Evolutionary conservation across 768 basidiomycete species (phyloP).

Genomic region (Trametes cinnabarina): DNA sequence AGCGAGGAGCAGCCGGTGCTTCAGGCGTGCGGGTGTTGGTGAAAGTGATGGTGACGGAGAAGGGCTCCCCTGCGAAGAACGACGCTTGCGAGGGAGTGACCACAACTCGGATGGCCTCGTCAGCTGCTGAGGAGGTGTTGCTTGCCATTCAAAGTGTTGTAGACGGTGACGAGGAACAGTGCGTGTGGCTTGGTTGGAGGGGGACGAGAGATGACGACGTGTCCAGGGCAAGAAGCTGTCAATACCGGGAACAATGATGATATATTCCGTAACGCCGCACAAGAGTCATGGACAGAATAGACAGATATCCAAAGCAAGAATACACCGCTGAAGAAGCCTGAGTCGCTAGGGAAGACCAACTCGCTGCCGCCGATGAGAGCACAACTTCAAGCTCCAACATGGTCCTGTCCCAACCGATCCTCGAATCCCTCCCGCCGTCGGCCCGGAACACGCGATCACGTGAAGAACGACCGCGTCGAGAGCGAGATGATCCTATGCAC

Average conservation of each 20-base stretch:
- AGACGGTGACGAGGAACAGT: background rate
- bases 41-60: conserved; percentile 83
- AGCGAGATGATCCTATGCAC: too few species aligned
- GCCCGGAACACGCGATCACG: conserved; percentile 16
- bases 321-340: background rate
- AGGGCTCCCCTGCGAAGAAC: conserved; percentile 90
- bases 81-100: conserved; percentile 82
- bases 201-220: background rate
- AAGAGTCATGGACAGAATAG: background rate
- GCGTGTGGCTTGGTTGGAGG: background rate
- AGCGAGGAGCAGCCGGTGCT: conserved; percentile 32
- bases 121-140: conserved; percentile 5
- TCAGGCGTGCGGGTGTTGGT: conserved; percentile 70
- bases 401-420: background rate
- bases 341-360: background rate
- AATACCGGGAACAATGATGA: background rate
- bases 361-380: background rate
- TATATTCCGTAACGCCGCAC: too few species aligned
- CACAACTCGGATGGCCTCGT: conserved; percentile 54
- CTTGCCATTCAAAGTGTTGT: conserved; percentile 5
- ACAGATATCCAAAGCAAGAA: background rate
- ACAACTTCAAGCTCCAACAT: background rate
- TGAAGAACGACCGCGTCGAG: background rate
- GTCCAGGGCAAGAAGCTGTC: background rate
- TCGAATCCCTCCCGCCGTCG: background rate